Evolutionary conservation across 2,329 filamentous ascomycete species (phyloP), one percentile per base, ranked within the genome.

Genomic region (Xylariaceae sp.): DNA sequence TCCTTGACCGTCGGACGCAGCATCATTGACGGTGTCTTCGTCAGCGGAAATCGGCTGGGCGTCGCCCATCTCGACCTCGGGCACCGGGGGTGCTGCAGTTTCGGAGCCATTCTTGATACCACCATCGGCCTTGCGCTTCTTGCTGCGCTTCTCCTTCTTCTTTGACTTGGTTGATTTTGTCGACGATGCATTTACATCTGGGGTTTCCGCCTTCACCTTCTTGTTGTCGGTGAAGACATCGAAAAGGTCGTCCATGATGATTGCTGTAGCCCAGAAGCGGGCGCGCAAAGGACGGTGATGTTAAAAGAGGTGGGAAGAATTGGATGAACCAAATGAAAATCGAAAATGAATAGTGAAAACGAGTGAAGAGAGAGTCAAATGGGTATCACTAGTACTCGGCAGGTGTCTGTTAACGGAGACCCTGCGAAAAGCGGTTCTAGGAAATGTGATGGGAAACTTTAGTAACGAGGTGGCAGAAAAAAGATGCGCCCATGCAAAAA

Each of bases 91-190:
- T 64, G 61, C 73, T 67, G 57, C 61, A 56, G 68, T 64, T 42
- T 50, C 55, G 44, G 65, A 58, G 35, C 70, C 73, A 67, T 77
- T 77, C 70, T 92, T 93, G 65, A 91, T 84, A 61, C 85, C 83
- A 62, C 91, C 90, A 73, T 92, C 92, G 45, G 88, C 87, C 74
- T 91, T 90, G 74, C 92, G 85, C 82, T 97, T 96, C 77, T 92
- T 94, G 77, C 79, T 89, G 68, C 73, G 76, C 67, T 72, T 75
- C n/a, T 73, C 62, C 68, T 73, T 76, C 66, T 78, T 80, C 63
- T 80, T 83, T 17, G 77, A 68, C 65, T 72, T 75, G 4, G 72
- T 71, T 68, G 68, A 11, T 52, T 76, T 80, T 53, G 72, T 63
- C 59, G 62, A 66, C 62, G 57, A 65, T 34, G 68, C 49, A 48